Conservation (phyloP, 768 basidiomycete genomes). For the Hysterangium stoloniferum region DNA sequence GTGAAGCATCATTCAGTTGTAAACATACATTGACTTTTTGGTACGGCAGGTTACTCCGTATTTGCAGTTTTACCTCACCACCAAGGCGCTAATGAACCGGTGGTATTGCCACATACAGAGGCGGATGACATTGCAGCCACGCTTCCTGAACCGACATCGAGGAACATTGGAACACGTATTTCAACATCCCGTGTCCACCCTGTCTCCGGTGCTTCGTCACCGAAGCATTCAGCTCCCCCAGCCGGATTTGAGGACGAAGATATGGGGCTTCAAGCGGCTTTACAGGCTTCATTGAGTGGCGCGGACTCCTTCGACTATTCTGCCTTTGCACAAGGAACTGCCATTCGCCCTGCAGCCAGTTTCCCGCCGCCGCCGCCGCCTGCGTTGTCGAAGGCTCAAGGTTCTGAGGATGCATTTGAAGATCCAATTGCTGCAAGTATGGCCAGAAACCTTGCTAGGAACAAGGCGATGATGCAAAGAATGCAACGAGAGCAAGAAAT, state of each 20-base stretch:
- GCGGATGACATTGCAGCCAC: constrained; percentile 66
- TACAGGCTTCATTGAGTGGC: constrained; percentile 68
- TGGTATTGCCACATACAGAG: constrained; percentile 54
- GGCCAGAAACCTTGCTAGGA: constrained; percentile 42
- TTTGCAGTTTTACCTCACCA: constrained; percentile 68
- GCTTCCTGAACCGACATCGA: constrained; percentile 46
- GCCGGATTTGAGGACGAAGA: constrained; percentile 71
- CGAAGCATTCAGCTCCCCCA: not conserved
- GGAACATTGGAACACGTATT: constrained; percentile 12
- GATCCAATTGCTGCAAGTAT: constrained; percentile 63
- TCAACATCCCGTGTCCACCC: constrained; percentile 8
- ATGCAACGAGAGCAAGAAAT: constrained; percentile 61
- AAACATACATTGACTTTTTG: constrained; percentile 7
- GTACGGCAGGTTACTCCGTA: constrained; percentile 78
- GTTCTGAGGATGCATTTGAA: constrained; percentile 17
- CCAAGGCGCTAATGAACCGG: constrained; percentile 31
- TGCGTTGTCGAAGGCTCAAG: constrained; percentile 1
- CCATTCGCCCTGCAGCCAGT: constrained; percentile 21
- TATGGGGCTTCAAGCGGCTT: constrained; percentile 76
- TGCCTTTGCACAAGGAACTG: constrained; percentile 21
- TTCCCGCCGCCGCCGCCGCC: not conserved
- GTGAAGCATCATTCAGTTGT: not conserved
- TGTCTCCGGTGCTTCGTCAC: constrained; percentile 4
- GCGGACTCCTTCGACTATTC: constrained; percentile 12
- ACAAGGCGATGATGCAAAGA: constrained; percentile 42